Evolutionary conservation across 1,284 basidiomycete genomes (phyloP).

Genomic region (Albatrellus sp.): DNA sequence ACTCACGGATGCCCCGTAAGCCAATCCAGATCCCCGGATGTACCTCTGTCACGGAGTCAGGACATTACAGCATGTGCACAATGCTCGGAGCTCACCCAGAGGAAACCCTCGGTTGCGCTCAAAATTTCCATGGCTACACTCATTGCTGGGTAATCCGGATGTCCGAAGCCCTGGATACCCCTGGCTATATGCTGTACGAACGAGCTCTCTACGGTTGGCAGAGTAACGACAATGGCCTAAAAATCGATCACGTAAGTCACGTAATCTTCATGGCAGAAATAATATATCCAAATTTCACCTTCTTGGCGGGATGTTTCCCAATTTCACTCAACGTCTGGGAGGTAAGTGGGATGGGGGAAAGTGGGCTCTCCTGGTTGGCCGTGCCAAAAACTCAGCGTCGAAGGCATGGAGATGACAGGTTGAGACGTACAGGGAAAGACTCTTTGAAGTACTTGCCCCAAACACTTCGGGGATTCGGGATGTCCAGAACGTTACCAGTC

Average conservation of each 20-base stretch:
- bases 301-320: slow-evolving; percentile 63
- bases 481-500: slow-evolving; percentile 68
- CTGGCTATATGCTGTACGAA: slow-evolving; percentile 77
- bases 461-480: slow-evolving; percentile 61
- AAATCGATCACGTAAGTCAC: slow-evolving; percentile 6
- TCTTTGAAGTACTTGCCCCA: slow-evolving; percentile 64
- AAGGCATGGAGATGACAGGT: slow-evolving; percentile 3
- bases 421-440: slow-evolving; percentile 40
- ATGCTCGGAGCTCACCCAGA: slow-evolving; percentile 57
- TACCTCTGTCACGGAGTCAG: slow-evolving; percentile 39
- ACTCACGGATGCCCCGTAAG: slow-evolving; percentile 81
- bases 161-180: slow-evolving; percentile 67
- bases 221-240: slow-evolving; percentile 75
- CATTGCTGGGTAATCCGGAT: slow-evolving; percentile 79
- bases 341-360: slow-evolving; percentile 60
- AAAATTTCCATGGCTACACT: slow-evolving; percentile 80
- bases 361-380: slow-evolving; percentile 31
- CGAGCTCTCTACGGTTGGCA: slow-evolving; percentile 92
- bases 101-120: slow-evolving; percentile 89
- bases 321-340: slow-evolving; percentile 64
- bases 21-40: slow-evolving; percentile 86
- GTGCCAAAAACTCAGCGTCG: neutral
- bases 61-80: slow-evolving; percentile 2
- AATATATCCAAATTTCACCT: slow-evolving; percentile 28
- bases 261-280: neutral